Conservation (phyloP, 352 stramenopile species). For the Phytopythium chamaehyphon region DNA sequence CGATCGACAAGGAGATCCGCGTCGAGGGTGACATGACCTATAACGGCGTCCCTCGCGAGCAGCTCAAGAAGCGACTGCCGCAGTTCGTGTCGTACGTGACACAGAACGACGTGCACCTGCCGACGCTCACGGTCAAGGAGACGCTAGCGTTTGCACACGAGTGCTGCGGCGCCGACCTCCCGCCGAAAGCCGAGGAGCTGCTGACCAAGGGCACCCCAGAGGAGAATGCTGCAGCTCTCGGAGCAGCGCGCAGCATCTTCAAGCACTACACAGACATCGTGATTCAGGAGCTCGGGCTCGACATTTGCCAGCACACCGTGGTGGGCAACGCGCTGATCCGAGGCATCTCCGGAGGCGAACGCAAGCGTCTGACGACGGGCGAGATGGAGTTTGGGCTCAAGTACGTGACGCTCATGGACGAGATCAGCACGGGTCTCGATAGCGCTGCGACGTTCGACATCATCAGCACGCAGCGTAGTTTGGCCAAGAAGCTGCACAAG, state of each 20-base stretch:
- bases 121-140: slow-evolving; percentile 48
- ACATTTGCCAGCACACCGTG: slow-evolving; percentile 51
- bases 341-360: slow-evolving; percentile 59
- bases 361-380: slow-evolving; percentile 60
- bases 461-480: slow-evolving; percentile 32
- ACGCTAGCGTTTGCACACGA: slow-evolving; percentile 53
- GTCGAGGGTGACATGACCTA: slow-evolving; percentile 46
- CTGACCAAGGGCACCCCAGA: slow-evolving; percentile 31
- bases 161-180: slow-evolving; percentile 41
- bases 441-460: slow-evolving; percentile 59
- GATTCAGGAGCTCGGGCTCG: slow-evolving; percentile 41
- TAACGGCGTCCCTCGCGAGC: slow-evolving; percentile 31
- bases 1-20: slow-evolving; percentile 30
- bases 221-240: slow-evolving; percentile 40
- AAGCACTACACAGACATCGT: slow-evolving; percentile 57
- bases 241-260: slow-evolving; percentile 28
- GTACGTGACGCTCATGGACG: slow-evolving; percentile 78
- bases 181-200: slow-evolving; percentile 19
- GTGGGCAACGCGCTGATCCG: slow-evolving; percentile 52
- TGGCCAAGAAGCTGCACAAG: slow-evolving; percentile 41
- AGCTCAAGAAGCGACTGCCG: slow-evolving; percentile 31
- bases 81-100: slow-evolving; percentile 51
- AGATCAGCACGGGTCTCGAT: slow-evolving; percentile 67
- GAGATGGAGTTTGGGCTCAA: slow-evolving; percentile 79
- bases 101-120: slow-evolving; percentile 44